A percentile compares a stretch with the other conserved stretches of the same genome.
phyloP scores from a whole-genome alignment of 495 filamentous ascomycete species.

The Penicillium macrosclerotiorum region DNA sequence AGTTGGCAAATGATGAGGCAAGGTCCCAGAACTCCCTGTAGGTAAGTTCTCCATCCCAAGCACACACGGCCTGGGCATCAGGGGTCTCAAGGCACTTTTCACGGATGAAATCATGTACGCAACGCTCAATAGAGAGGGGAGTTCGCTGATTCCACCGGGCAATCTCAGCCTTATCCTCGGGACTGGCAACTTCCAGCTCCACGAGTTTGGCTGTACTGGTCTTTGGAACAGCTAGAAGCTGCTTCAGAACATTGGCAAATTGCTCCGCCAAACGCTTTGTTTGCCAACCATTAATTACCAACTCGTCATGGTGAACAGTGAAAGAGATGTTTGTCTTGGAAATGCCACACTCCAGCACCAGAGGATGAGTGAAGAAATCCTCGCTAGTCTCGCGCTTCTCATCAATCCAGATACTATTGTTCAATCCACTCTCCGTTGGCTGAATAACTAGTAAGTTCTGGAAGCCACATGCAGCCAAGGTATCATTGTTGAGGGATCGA shows the following conservation, averaged over 20 bases:
- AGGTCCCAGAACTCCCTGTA: constrained; percentile 37
- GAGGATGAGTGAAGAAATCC: constrained; percentile 50
- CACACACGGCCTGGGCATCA: constrained; percentile 35
- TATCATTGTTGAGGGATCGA: constrained; percentile 34
- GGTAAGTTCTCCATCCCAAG: constrained; percentile 45
- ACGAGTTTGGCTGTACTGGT: constrained; percentile 26
- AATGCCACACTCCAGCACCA: constrained; percentile 48
- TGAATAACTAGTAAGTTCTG: constrained; percentile 61
- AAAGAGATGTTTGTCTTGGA: constrained; percentile 26
- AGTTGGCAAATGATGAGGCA: constrained; percentile 35
- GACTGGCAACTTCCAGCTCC: constrained; percentile 33
- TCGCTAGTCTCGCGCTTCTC: constrained; percentile 44
- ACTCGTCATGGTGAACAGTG: constrained; percentile 39
- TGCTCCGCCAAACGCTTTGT: constrained; percentile 32
- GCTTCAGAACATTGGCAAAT: constrained; percentile 33
- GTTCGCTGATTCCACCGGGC: constrained; percentile 32
- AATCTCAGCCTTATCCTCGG: constrained; percentile 33
- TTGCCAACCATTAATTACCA: constrained; percentile 36
- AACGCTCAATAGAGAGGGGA: constrained; percentile 32
- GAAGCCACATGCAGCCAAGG: constrained; percentile 57
- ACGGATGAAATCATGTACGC: constrained; percentile 47
- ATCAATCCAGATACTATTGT: constrained; percentile 39
- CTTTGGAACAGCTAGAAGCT: constrained; percentile 29
- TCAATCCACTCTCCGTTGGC: constrained; percentile 27
- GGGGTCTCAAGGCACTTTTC: constrained; percentile 27